Evolutionary conservation across 768 basidiomycete species (phyloP).

Genomic region (Xerocomellus dryophilus): DNA sequence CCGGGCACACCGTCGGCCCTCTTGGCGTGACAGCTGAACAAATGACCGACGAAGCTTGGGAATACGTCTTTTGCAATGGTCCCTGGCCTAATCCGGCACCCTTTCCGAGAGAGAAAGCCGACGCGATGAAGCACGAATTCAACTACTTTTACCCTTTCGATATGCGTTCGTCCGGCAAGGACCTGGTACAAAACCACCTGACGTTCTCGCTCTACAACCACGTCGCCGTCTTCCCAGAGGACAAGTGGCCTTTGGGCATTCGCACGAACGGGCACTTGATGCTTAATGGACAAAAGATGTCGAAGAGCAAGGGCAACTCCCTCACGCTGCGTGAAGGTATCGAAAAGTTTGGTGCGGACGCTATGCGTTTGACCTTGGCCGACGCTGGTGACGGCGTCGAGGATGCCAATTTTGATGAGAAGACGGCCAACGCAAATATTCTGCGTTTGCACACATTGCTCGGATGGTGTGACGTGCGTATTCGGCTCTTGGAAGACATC

Average conservation of each 20-base stretch:
- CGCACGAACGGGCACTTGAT: conserved; percentile 95
- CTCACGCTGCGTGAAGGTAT: conserved; percentile 86
- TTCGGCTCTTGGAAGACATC: neutral
- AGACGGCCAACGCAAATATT: conserved; percentile 96
- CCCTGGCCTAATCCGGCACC: conserved; percentile 69
- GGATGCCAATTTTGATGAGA: conserved; percentile 99
- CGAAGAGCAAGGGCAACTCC: conserved; percentile 94
- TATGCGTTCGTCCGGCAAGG: conserved; percentile 96
- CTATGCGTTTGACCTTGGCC: conserved; percentile 85
- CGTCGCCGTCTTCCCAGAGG: conserved; percentile 83
- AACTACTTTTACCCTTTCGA: conserved; percentile 98
- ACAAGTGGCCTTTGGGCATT: conserved; percentile 89
- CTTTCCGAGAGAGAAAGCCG: conserved; percentile 71
- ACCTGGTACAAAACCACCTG: conserved; percentile 92
- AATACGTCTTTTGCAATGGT: conserved; percentile 81
- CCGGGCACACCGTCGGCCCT: conserved; percentile 76
- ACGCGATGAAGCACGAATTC: conserved; percentile 85
- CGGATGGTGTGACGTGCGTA: conserved; percentile 85
- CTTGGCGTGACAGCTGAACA: conserved; percentile 85
- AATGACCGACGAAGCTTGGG: conserved; percentile 98
- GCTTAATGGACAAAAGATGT: conserved; percentile 99
- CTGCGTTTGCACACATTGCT: conserved; percentile 87
- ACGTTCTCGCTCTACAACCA: conserved; percentile 95
- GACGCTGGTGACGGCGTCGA: conserved; percentile 97
- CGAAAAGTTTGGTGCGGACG: conserved; percentile 95